Conservation (phyloP, 106 monocot species). For the Posidonia australis region DNA sequence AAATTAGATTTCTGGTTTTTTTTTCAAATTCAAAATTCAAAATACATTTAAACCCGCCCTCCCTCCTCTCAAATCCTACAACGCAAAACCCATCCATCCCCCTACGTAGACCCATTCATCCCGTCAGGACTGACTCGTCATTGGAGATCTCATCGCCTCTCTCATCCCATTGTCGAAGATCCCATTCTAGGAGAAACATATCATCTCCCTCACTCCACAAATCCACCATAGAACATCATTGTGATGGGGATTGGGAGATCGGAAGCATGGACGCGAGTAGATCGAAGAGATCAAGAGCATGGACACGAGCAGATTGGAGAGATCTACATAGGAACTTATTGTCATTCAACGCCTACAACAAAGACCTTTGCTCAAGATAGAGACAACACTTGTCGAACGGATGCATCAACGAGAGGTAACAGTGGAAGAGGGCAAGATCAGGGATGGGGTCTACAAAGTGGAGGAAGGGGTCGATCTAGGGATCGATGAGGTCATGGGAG, state of each 20-base stretch:
- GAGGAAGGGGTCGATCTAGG: no score
- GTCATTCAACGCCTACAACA: slow-evolving; percentile 39
- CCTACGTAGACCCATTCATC: no score
- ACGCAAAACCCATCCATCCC: no score
- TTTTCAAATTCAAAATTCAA: no score
- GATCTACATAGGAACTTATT: slow-evolving; percentile 47
- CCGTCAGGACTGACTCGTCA: no score
- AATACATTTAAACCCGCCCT: no score
- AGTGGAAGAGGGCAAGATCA: slow-evolving; percentile 45
- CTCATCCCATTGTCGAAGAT: slow-evolving; percentile 53
- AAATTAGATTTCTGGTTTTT: no score
- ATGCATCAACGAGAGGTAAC: slow-evolving; percentile 15
- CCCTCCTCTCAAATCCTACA: no score
- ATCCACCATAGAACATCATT: slow-evolving; percentile 75
- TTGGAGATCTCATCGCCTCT: no score
- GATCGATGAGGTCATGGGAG: slow-evolving; percentile 49
- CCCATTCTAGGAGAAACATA: no score
- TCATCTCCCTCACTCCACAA: slow-evolving; percentile 65
- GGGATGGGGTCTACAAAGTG: slow-evolving; percentile 46
- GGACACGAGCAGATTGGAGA: slow-evolving; percentile 60
- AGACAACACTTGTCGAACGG: slow-evolving; percentile 20
- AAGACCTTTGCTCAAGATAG: slow-evolving; percentile 49
- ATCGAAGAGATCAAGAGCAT: no score
- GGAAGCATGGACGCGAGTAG: no score
- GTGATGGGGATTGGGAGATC: slow-evolving; percentile 70